phyloP scores from a whole-genome alignment of 257 asterid genomes.

The Penstemon davidsonii region DNA sequence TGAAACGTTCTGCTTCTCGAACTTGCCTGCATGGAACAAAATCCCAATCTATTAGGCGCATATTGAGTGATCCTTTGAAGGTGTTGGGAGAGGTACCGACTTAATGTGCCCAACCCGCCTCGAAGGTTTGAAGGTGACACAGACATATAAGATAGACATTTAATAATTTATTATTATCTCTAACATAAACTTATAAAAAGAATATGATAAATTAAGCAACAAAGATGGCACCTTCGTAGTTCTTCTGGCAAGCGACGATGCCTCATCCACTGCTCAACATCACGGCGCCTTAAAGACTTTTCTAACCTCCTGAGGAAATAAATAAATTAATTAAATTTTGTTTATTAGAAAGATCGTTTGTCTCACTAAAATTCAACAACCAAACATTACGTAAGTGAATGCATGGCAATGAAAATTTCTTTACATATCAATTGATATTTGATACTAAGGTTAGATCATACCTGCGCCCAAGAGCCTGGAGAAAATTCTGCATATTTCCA shows the following conservation, averaged over 20 bases:
- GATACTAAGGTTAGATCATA: slow-evolving; percentile 1
- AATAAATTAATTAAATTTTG: background rate
- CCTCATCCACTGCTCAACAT: slow-evolving; percentile 92
- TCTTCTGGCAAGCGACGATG: slow-evolving; percentile 76
- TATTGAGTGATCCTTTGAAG: too few relatives aligned
- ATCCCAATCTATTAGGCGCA: background rate
- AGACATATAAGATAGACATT: too few relatives aligned
- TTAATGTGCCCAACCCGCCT: too few relatives aligned
- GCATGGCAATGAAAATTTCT: too few relatives aligned
- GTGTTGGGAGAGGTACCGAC: too few relatives aligned
- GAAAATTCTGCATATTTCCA: slow-evolving; percentile 91
- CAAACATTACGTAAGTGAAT: too few relatives aligned
- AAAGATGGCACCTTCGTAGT: slow-evolving; percentile 51
- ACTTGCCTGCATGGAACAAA: slow-evolving; percentile 54
- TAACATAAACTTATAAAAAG: too few relatives aligned
- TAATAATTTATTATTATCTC: too few relatives aligned
- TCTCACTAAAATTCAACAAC: background rate
- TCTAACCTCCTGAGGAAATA: slow-evolving; percentile 64
- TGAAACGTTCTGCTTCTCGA: slow-evolving; percentile 70
- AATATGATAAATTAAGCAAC: too few relatives aligned
- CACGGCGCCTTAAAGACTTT: slow-evolving; percentile 78
- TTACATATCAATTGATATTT: too few relatives aligned
- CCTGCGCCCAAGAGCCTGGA: slow-evolving; percentile 90
- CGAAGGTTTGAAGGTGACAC: too few relatives aligned
- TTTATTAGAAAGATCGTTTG: too few relatives aligned